These are phyloP conservation scores for Cokeromyces recurvatus DNA, from an alignment of 371 early-diverging fungal genomes.

Conservation along the genomic window DNA sequence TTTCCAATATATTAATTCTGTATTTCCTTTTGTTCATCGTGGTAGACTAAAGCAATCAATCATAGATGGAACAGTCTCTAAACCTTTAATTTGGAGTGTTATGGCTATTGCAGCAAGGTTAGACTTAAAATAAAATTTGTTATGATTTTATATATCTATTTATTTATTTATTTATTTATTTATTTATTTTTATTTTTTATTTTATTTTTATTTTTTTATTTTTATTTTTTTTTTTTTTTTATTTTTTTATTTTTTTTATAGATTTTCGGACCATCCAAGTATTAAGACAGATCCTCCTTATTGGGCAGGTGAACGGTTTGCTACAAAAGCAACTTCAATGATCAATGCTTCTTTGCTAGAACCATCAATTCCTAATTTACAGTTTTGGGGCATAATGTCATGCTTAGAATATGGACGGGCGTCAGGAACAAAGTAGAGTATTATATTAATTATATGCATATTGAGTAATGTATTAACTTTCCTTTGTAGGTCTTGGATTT, in stretches of 20 bases:
- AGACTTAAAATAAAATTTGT: background rate
- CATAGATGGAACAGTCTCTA: conserved; percentile 27
- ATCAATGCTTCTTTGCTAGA: conserved; percentile 42
- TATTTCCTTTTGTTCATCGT: conserved; percentile 55
- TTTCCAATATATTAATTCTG: conserved; percentile 52
- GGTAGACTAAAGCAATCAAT: conserved; percentile 28
- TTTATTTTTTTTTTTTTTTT: background rate
- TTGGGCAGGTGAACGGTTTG: conserved; percentile 42
- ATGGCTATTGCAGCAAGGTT: conserved; percentile 48
- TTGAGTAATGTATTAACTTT: too few species aligned
- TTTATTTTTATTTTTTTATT: too few species aligned
- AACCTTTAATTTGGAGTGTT: conserved; percentile 39
- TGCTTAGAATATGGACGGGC: conserved; percentile 61
- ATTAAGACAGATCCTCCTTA: conserved; percentile 44
- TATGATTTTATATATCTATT: too few species aligned
- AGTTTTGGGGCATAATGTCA: conserved; percentile 56
- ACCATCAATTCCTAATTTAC: conserved; percentile 53
- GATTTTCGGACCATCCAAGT: conserved; percentile 41
- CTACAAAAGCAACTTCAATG: conserved; percentile 33
- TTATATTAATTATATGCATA: background rate
- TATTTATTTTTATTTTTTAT: too few species aligned
- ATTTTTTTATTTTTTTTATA: conserved; percentile 2
- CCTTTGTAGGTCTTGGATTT: conserved; percentile 53
- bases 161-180: too few species aligned
- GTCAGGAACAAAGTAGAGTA: conserved; percentile 44